These are phyloP conservation scores for Ramularia collo-cygni DNA, from an alignment of 2,329 filamentous ascomycete species.

Conservation along the genomic window DNA sequence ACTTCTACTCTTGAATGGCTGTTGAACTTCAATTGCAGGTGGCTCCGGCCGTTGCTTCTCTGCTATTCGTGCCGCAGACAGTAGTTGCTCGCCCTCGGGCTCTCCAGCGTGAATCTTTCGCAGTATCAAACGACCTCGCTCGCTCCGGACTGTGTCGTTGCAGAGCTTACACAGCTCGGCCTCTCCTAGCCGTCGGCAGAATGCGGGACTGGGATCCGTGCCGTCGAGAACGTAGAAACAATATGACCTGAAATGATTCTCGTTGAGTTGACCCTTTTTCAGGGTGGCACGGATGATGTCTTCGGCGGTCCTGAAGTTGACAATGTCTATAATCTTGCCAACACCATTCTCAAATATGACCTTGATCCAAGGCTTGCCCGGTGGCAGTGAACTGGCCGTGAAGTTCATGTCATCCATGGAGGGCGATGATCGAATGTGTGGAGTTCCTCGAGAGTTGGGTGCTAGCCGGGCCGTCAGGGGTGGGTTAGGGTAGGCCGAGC, in stretches of 20 bases:
- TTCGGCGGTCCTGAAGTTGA: constrained; percentile 83
- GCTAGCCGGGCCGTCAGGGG: constrained; percentile 37
- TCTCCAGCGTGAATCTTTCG: constrained; percentile 88
- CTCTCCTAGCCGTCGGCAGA: constrained; percentile 77
- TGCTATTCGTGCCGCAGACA: constrained; percentile 81
- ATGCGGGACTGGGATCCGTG: constrained; percentile 70
- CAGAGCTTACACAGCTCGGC: constrained; percentile 86
- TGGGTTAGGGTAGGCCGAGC: constrained; percentile 36
- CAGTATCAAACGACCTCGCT: constrained; percentile 84
- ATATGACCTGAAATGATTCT: constrained; percentile 89
- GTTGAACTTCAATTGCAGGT: constrained; percentile 54
- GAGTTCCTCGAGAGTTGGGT: constrained; percentile 53
- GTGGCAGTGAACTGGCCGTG: constrained; percentile 61
- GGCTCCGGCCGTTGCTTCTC: constrained; percentile 59
- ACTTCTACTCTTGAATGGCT: constrained; percentile 63
- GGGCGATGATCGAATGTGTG: constrained; percentile 71
- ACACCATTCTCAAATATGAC: constrained; percentile 89
- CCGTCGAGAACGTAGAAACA: constrained; percentile 93
- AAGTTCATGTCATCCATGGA: constrained; percentile 75
- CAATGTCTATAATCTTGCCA: constrained; percentile 89
- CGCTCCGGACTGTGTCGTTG: constrained; percentile 74
- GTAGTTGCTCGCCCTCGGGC: constrained; percentile 78
- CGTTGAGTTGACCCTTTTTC: constrained; percentile 78
- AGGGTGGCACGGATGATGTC: constrained; percentile 87
- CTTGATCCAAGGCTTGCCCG: constrained; percentile 81